These are phyloP conservation scores for Trametes cubensis DNA, from an alignment of 768 basidiomycete species.

Conservation along the genomic window DNA sequence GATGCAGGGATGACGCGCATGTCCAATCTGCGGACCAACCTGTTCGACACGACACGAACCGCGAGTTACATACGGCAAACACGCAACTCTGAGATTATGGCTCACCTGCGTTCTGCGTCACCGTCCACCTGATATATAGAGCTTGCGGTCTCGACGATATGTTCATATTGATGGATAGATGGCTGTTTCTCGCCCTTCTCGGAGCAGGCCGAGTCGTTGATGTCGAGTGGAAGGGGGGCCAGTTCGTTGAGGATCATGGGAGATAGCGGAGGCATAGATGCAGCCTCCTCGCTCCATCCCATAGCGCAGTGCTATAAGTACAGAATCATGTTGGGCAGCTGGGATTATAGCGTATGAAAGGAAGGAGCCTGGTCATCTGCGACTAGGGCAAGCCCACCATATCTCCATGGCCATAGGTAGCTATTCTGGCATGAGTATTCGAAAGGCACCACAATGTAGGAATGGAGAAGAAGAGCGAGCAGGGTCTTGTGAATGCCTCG, in stretches of 20 bases:
- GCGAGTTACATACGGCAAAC: background rate
- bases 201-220: background rate
- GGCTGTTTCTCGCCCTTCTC: slow-evolving; percentile 4
- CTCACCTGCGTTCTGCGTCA: slow-evolving; percentile 14
- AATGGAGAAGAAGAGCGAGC: too few species aligned
- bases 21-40: slow-evolving; percentile 28
- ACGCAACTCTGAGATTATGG: background rate
- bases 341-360: too few species aligned
- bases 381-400: too few species aligned
- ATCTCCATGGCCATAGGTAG: too few species aligned
- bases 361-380: too few species aligned
- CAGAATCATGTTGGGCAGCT: background rate
- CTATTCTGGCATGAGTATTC: too few species aligned
- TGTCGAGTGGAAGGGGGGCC: background rate
- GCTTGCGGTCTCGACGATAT: background rate
- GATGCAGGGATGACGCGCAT: slow-evolving; percentile 26
- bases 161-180: slow-evolving; percentile 3
- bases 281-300: background rate
- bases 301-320: background rate
- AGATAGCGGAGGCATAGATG: background rate
- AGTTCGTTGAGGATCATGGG: background rate
- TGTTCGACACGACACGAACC: background rate
- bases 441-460: too few species aligned
- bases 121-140: background rate
- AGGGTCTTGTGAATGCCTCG: too few species aligned